Evolutionary conservation across 2,329 filamentous ascomycete species (phyloP), one percentile per base, ranked within the genome.

Genomic region (Aspergillus vadensis): DNA sequence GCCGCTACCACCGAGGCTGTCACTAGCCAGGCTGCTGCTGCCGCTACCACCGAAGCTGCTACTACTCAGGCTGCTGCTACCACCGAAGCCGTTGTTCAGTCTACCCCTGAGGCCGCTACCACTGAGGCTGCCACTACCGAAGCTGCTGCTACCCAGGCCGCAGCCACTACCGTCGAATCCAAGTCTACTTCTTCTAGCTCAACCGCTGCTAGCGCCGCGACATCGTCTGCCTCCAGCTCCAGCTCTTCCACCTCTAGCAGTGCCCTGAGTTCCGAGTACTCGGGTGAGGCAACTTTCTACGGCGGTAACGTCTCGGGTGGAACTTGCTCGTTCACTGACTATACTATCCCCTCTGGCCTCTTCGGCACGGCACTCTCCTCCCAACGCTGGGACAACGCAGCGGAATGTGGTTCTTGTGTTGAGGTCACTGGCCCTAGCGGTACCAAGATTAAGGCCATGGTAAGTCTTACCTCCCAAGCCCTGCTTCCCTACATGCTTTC

Each of bases 371-470:
- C 88, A 1, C 80, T 87, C 53, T 85, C 86, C 0, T 81, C 59
- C 41, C 76, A 79, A 3, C 83, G 81, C 65, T 90, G 88, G 88
- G 62, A 69, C 30, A 55, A 71, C 55, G 80, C 82, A 2, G 80
- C 77, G 44, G 78, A 84, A 63, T 91, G 88, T 68, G 88, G 88
- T 64, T 77, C 80, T 19, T 90, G 88, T 64, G 76, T 90, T 12
- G 73, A 80, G 55, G 85, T 90, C 82, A 73, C 66, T 4, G 72
- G 71, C 1, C 72, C 70, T 4, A 79, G 72, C 14, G 86, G 86
- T 17, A 84, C 83, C 60, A 79, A 77, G 23, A 81, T 90, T 71
- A 88, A 81, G 32, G 87, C 84, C 41, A 90, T 90, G 87, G 84
- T 87, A 76, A 72, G 76, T 30, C 36, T 12, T 17, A 5, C 19